Percentiles rank a stretch among this genome's conserved stretches.
These are phyloP conservation scores for Lactarius hengduanensis DNA, from an alignment of 768 basidiomycete genomes.

Conservation along the genomic window DNA sequence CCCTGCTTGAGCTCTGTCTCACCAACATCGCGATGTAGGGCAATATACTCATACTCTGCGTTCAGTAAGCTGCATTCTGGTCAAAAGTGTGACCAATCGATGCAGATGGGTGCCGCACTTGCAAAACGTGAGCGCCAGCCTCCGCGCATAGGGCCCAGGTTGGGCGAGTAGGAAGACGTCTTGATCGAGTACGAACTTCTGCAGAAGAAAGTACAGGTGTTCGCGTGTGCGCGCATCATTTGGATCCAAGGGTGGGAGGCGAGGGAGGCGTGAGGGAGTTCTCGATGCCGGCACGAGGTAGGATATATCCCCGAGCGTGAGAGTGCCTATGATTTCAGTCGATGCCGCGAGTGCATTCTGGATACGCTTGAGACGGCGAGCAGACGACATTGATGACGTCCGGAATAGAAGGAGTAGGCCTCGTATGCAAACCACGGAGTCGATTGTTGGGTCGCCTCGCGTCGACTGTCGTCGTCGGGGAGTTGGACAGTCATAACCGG, in stretches of 20 bases:
- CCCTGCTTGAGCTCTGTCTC: conserved; percentile 73
- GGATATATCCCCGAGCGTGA: conserved; percentile 56
- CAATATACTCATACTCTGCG: conserved; percentile 66
- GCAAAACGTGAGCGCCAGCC: conserved; percentile 62
- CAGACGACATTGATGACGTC: conserved; percentile 1
- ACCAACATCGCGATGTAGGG: conserved; percentile 66
- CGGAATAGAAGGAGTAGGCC: neutral
- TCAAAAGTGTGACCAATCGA: conserved; percentile 6
- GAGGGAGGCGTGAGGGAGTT: conserved; percentile 49
- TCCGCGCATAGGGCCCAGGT: conserved; percentile 64
- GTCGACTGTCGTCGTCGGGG: neutral
- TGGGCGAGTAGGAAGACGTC: conserved; percentile 66
- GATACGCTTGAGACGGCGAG: conserved; percentile 50
- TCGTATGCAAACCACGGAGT: neutral
- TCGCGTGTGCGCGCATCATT: conserved; percentile 52
- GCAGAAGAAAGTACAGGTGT: conserved; percentile 62
- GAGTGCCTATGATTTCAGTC: conserved; percentile 47
- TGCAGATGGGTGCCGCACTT: conserved; percentile 38
- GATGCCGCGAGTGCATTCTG: conserved; percentile 45
- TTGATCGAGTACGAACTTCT: conserved; percentile 67
- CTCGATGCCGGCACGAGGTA: conserved; percentile 52
- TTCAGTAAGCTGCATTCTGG: conserved; percentile 49
- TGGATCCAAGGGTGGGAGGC: conserved; percentile 48
- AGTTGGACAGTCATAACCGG: neutral
- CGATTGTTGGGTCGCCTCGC: neutral